Evolutionary conservation across 768 basidiomycete genomes (phyloP).

Genomic region (Russula compacta): DNA sequence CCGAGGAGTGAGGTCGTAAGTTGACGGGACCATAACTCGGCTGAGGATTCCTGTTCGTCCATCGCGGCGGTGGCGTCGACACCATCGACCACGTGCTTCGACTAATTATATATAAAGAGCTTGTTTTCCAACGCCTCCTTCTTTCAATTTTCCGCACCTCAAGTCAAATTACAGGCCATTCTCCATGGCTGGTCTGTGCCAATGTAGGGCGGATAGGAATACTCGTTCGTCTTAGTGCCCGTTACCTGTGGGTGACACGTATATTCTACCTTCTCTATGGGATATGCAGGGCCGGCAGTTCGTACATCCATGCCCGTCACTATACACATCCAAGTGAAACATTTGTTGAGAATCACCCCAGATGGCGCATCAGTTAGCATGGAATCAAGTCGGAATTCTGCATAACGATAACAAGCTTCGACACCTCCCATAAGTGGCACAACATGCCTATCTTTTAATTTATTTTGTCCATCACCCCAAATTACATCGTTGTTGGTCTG

Average conservation of each 20-base stretch:
- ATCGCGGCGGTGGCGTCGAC: too few species aligned
- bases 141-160: constrained; percentile 15
- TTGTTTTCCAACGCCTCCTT: not conserved
- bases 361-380: not conserved
- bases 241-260: constrained; percentile 1
- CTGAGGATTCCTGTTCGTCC: too few species aligned
- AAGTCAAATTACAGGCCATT: constrained; percentile 21
- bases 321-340: not conserved
- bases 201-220: constrained; percentile 20
- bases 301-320: constrained; percentile 6
- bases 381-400: not conserved
- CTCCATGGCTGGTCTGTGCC: constrained; percentile 19
- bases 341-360: not conserved
- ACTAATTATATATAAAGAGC: not conserved
- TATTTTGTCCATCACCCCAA: not conserved
- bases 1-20: not conserved
- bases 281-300: constrained; percentile 20
- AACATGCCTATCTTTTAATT: not conserved
- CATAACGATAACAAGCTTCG: too few species aligned
- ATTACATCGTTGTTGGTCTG: not conserved
- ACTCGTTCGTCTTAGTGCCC: constrained; percentile 19
- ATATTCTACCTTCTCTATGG: constrained; percentile 1
- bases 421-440: not conserved
- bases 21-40: not conserved
- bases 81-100: too few species aligned